Base-by-base conservation (phyloP, 768 basidiomycete genomes). In the Russula griseocarnosa region DNA sequence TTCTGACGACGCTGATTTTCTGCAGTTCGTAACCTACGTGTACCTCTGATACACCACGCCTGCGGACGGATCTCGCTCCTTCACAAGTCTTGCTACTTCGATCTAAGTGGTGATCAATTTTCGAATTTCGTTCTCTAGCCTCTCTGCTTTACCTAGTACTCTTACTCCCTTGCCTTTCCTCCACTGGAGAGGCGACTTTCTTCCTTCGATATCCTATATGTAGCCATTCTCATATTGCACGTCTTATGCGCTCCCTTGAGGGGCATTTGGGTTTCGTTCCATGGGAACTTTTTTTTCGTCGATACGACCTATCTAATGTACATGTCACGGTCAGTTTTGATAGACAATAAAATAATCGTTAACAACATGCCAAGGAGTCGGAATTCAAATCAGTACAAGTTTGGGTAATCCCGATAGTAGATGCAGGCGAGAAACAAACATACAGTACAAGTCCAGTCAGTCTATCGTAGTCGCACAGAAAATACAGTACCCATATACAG, bases 11-110 rank as follows among this genome's bases (percentile, higher is more conserved):
- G 5, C 34, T 36, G 36, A 36, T 36, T 36, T 36, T 22, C 0
- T 22, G 34, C 55, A 66, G 64, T 66, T 67, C 64, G 60, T 67
- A 20, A 66, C 66, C 30, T 61, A 67, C 32, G 40, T 66, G 56
- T 67, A 67, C 32, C 24, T 56, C 38, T 67, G 52, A 60, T 47
- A 36, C 49, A 16, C 49, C 49, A 16, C 49, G 20, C 22, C 18
- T 34, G 24, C 30, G 4, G 24, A 24, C 14, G 52, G 22, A 47
- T 22, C 26, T n/a, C 42, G 26, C 24, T 5, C 7, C n/a, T 8
- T 1, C 30, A 38, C 30, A 38, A 47, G 46, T n/a, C 5, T 44
- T 18, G 3, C 5, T 64, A 34, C 56, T 64, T 47, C 22, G 51
- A 66, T 58, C 56, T 55, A 53, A 46, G 14, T 13, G 28, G 49